These are phyloP conservation scores for Kodamaea plutei DNA, from an alignment of 1,139 yeast genomes.

Conservation along the genomic window DNA sequence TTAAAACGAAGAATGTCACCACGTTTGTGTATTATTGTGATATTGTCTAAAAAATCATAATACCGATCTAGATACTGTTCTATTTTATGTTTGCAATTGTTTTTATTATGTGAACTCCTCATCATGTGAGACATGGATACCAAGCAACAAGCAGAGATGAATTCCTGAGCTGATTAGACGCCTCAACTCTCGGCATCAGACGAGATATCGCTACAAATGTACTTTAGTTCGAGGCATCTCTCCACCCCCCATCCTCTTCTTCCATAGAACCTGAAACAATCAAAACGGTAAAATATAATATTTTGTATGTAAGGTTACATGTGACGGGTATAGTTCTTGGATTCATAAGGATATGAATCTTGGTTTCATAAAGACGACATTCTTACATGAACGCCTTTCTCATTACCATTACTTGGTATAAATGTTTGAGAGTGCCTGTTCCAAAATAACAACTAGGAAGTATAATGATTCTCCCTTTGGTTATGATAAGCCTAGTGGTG, in stretches of 20 bases:
- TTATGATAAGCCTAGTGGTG: background rate
- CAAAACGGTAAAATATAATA: background rate
- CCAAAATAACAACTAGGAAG: background rate
- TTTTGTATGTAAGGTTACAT: background rate
- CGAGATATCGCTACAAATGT: too few species aligned
- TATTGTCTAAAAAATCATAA: too few species aligned
- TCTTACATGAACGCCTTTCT: background rate
- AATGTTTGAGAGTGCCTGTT: background rate
- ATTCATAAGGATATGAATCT: background rate
- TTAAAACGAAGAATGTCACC: too few species aligned
- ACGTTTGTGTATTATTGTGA: too few species aligned
- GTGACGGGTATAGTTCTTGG: background rate
- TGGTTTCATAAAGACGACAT: background rate
- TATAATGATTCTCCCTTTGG: background rate
- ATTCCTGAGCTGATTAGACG: too few species aligned
- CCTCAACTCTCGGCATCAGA: too few species aligned
- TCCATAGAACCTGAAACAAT: background rate
- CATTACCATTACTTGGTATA: too few species aligned
- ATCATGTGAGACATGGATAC: too few species aligned
- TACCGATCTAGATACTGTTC: too few species aligned
- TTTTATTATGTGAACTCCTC: too few species aligned
- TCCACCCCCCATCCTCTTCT: background rate
- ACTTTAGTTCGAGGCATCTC: background rate
- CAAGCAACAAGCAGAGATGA: too few species aligned
- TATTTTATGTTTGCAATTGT: too few species aligned